Base-by-base conservation (phyloP, 2,329 filamentous ascomycete genomes). In the Nemania serpens region DNA sequence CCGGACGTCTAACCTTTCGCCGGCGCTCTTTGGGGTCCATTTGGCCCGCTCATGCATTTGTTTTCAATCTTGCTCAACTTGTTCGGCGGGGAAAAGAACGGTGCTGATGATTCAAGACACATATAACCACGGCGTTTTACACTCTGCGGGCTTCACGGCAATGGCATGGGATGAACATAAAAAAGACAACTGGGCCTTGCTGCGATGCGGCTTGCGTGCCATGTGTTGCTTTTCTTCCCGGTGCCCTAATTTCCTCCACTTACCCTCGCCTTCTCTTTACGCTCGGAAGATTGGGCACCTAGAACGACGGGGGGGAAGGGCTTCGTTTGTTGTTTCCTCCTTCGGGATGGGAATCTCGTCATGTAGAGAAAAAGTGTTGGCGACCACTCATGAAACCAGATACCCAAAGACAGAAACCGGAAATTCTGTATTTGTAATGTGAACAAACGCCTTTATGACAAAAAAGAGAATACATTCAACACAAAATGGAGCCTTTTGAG, bases 81-180 rank as follows among this genome's bases (percentile, higher is more conserved):
- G 51, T 61, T 47, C 51, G 25, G 34, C n/a, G 45, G 37, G 29
- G 45, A 42, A 46, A 60, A 55, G 50, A 59, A 53, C 22, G 61
- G 34, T 52, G 54, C 34, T 63, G 22, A 64, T 42, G 63, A 59
- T 36, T 61, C 45, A 62, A 63, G 61, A 66, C 29, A 62, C 52
- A 49, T 58, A 66, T 66, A 66, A 57, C 61, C 58, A 63, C 57
- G 63, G 63, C 61, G 63, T 65, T 65, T 52, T 55, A 59, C 59
- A 60, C 22, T 11, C 59, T 58, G 59, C 59, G 54, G 25, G 62
- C 55, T 59, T 65, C 61, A 60, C 50, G 63, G 67, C 61, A 62
- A 63, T 61, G 66, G 67, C 68, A 69, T 69, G 65, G 67, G 65
- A 69, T 62, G 68, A 67, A 66, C 60, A 65, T 47, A 59, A 55